Evolutionary conservation across 2,329 filamentous ascomycete genomes (phyloP), one percentile per base, ranked within the genome.

Genomic region (Ilyonectria sp.): DNA sequence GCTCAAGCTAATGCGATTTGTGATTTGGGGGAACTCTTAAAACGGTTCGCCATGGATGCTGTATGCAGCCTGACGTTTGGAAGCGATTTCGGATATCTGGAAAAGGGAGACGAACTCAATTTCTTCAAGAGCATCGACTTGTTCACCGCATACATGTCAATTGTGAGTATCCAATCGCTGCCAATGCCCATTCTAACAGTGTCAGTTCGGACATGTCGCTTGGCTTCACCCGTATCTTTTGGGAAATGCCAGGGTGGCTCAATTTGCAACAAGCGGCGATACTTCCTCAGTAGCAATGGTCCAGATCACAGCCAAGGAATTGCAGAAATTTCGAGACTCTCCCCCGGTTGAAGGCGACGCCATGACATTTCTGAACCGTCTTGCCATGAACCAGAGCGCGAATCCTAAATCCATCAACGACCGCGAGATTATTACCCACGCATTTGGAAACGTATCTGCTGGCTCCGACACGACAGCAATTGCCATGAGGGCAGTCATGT

Each of bases 161-260:
- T 64, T 59, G 61, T 64, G 23, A 59, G 61, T 58, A 1, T 29
- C 26, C 26, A 4, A 6, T n/a, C n/a, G 6, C 40, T 43, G 15
- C 17, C 40, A 7, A 43, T 6, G n/a, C 40, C 40, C 5, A n/a
- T 5, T n/a, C n/a, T 43, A n/a, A 43, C 15, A 43, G 11, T 31
- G 4, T 19, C 10, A 64, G 61, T 43, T 59, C 40, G 61, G 61
- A 29, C 61, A 64, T 37, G 47, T 59, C 1, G 54, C 61, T 1
- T 64, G 61, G 61, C 37, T 64, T 1, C 61, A 64, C n/a, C 54
- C 54, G 23, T 64, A 37, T 11, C 61, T 64, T 6, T 40, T 64
- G 5, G 55, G 54, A 13, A 58, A 64, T n/a, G n/a, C 61, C 7
- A 53, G 7, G 21, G 15, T 64, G 3, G 61, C 61, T 11, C n/a